Evolutionary conservation across 2,329 filamentous ascomycete genomes (phyloP), one percentile per base, ranked within the genome.

Genomic region (Stagonosporopsis tanaceti): DNA sequence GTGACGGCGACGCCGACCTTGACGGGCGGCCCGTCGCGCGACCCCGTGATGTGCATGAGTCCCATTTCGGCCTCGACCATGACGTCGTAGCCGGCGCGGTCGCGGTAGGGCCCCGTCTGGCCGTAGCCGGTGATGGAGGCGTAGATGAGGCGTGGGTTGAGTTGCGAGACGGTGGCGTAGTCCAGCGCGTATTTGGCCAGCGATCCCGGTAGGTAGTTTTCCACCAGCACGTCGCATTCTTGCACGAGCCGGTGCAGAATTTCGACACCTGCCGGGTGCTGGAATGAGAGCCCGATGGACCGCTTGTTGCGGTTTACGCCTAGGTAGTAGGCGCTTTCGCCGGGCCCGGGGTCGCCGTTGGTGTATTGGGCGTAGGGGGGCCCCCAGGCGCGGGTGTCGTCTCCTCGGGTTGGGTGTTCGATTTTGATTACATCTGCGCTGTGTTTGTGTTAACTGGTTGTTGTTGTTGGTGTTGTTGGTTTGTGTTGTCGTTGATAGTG

Each of bases 11-110:
- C 95, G 17, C 95, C 95, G 2, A 99, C 95, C 79, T 99, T 99
- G 37, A 97, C 95, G 0, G 95, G 95, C 1, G 93, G 90, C 0
- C 94, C 93, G 68, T 96, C 90, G 53, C 93, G 85, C 60, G 86
- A 85, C 30, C 95, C 95, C 0, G 95, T 99, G 68, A 99, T 98
- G 78, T 99, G 95, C 95, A 99, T 99, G 54, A 99, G 80, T 0
- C 95, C 95, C 79, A 99, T 93, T 75, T 98, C 95, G 58, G 95
- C 95, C 80, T 99, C 95, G 11, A 99, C 94, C 94, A 99, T 99
- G 66, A 99, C 95, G 77, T 99, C 95, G 82, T 99, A 99, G 4
- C 95, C 95, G 3, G 95, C 93, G 14, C 95, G 85, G 62, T 88
- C 86, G 6, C 89, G 87, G 77, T 96, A 97, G 0, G 95, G 95